Evolutionary conservation across 306 rosid species (phyloP).

Genomic region (Casuarina glauca): DNA sequence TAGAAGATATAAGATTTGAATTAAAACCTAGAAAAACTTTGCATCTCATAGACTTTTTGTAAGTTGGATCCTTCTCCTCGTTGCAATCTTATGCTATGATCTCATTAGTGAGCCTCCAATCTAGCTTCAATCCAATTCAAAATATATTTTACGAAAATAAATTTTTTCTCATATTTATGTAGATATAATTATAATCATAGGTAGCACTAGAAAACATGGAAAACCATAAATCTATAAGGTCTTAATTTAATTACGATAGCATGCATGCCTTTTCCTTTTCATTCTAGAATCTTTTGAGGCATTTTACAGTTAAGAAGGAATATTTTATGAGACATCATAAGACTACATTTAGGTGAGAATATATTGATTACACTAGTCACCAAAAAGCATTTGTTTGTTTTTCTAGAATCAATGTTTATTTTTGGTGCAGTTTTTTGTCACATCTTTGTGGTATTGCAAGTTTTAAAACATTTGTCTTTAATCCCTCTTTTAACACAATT

Average conservation of each 20-base stretch:
- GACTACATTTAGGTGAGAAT: neutral
- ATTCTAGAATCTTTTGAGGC: neutral
- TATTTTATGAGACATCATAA: neutral
- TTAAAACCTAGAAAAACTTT: constrained; percentile 91
- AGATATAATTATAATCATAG: neutral
- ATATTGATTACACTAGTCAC: neutral
- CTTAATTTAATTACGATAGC: neutral
- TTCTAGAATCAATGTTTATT: neutral
- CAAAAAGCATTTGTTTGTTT: neutral
- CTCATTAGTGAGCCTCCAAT: constrained; percentile 88
- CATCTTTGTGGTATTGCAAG: neutral
- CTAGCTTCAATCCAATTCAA: constrained; percentile 58
- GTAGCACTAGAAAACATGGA: too few species aligned
- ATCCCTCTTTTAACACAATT: neutral
- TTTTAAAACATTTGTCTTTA: neutral
- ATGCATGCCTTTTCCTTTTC: neutral
- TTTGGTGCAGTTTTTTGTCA: neutral
- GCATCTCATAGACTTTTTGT: constrained; percentile 56
- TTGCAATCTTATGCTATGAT: constrained; percentile 47
- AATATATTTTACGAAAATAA: neutral
- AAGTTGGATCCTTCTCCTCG: constrained; percentile 51
- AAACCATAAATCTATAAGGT: too few species aligned
- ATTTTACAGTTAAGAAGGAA: neutral
- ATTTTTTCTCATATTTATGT: neutral
- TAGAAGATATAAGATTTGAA: constrained; percentile 89